Base-by-base conservation (phyloP, 2,329 filamentous ascomycete species). In the Fusarium sp. region DNA sequence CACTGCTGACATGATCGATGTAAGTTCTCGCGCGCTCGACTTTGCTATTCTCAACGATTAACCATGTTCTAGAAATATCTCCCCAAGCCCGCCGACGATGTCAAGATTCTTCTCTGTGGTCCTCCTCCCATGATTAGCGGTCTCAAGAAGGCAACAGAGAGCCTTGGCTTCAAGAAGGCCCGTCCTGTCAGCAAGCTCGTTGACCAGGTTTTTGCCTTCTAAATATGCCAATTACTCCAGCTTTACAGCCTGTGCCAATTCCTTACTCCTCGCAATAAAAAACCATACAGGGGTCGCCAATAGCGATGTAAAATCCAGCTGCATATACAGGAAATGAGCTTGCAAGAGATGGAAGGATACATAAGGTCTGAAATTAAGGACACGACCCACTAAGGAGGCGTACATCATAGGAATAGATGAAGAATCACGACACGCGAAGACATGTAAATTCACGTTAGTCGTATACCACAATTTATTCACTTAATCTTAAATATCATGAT, bases 121-220 rank as follows among this genome's bases (percentile, higher is more conserved):
- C 96, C 96, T 65, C 96, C 96, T 63, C 96, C 96, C 55, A 99
- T 99, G 96, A 89, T 98, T 73, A 93, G 92, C 78, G 95, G 94
- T 56, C 92, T 98, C 87, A 99, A 99, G 93, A 98, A 98, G 89
- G 90, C 94, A 11, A 92, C 95, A 55, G 94, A 97, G 84, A 88
- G 90, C 71, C 88, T 98, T 25, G 96, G 96, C 65, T 99, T 92
- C 87, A 89, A 93, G 80, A 98, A 98, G 88, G 93, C 96, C 45
- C 90, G 91, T 69, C 94, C 95, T 47, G 95, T 98, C 78, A 98
- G 95, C 91, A 98, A 98, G 90, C 91, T 98, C 59, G 93, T 95
- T 81, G 96, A 99, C 83, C 96, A 98, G 84, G 94, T 99, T 76
- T 99, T 99, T 86, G 94, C 94, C 80, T 99, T 99, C 85, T 85